Conservation (phyloP, 2,329 filamentous ascomycete species). For the Cladosporium sp. region DNA sequence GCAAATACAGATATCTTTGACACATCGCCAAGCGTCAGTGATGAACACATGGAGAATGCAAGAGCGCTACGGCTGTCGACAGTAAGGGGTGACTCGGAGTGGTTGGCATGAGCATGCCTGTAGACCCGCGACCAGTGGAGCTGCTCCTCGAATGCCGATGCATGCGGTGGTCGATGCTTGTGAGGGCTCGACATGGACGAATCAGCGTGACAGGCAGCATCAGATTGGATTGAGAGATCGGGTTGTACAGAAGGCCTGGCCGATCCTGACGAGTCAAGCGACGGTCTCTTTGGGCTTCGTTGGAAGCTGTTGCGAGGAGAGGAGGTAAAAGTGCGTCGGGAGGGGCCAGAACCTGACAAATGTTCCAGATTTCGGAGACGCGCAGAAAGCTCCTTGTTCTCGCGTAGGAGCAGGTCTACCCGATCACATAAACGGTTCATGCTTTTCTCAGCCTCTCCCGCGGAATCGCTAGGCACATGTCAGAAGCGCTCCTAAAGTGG, state of each 20-base stretch:
- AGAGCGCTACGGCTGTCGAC: not conserved
- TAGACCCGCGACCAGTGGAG: not conserved
- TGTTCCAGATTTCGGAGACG: not conserved
- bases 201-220: not conserved
- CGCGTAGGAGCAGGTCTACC: not conserved
- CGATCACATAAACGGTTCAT: not conserved
- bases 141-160: not conserved
- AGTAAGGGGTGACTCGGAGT: not conserved
- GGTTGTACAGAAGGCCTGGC: not conserved
- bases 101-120: not conserved
- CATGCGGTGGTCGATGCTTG: not conserved
- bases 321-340: not conserved
- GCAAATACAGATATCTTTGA: not conserved
- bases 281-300: not conserved
- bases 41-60: not conserved
- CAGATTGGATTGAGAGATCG: not conserved
- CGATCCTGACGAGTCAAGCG: not conserved
- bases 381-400: not conserved
- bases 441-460: not conserved
- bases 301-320: not conserved
- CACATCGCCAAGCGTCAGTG: not conserved
- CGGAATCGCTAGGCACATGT: not conserved
- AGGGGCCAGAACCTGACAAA: not conserved
- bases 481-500: not conserved
- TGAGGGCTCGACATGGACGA: rapidly evolving